Evolutionary conservation across 169 alveolate species (phyloP), one percentile per base, ranked within the genome.

Genomic region (Babesia bigemina): DNA sequence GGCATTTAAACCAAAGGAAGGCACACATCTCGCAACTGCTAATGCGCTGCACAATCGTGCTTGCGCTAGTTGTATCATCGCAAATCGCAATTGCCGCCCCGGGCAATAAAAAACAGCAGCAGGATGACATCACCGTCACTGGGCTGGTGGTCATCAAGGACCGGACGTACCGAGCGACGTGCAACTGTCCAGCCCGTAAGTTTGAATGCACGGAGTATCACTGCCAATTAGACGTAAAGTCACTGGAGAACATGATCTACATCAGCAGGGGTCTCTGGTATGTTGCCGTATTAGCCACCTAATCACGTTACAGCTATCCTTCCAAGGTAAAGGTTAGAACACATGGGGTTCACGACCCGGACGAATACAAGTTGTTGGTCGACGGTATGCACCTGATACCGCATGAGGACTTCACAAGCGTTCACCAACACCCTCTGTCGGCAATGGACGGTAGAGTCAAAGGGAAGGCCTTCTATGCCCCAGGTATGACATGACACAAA

Each of bases 101-200:
- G 0, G 49, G 44, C 11, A 45, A n/a, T 22, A n/a, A 55, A 21
- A 26, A 48, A 6, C 52, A 60, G 4, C 22, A 28, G 52, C 59
- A 69, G 9, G 71, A 78, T 69, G 75, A 39, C 16, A 36, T 62
- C 62, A 61, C 59, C 62, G 87, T 79, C 36, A 48, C 79, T 11
- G 88, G 88, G 22, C 55, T 67, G 21, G 84, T 81, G 39, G 63
- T 58, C 39, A 72, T 81, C 62, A 58, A 53, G 13, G 79, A 72
- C 42, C 26, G 62, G 78, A 63, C 71, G 29, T 81, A 45, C 63
- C 44, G 88, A 52, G 88, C 79, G 9, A 72, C 88, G 19, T 81
- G 88, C 59, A 81, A 81, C 72, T 81, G 88, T 47, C 88, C 88
- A 71, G 28, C 83, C 26, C 63, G 86, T 78, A 78, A 47, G 78